Percentiles rank a stretch among this genome's conserved stretches.
phyloP scores from a whole-genome alignment of 106 monocot genomes.

The Dendrobium nobile region DNA sequence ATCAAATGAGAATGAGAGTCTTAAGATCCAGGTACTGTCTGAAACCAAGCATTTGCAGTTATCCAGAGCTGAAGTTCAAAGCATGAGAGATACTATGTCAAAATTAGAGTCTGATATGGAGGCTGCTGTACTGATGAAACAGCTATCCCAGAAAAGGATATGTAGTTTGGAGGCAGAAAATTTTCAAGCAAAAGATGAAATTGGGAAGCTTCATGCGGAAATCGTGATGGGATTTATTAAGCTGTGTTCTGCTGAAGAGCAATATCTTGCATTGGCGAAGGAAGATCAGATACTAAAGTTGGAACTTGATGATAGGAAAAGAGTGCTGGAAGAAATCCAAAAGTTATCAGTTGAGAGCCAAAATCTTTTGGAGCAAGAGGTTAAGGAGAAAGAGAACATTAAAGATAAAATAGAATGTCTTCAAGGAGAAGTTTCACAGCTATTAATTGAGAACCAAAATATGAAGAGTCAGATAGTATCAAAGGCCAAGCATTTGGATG shows the following conservation, averaged over 20 bases:
- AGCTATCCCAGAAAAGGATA: slow-evolving; percentile 23
- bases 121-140: slow-evolving; percentile 23
- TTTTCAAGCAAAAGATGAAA: slow-evolving; percentile 23
- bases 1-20: slow-evolving; percentile 33
- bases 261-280: slow-evolving; percentile 26
- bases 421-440: slow-evolving; percentile 3
- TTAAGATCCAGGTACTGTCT: slow-evolving; percentile 16
- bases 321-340: slow-evolving; percentile 28
- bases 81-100: slow-evolving; percentile 30
- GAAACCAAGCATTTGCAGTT: slow-evolving; percentile 22
- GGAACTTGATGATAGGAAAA: slow-evolving; percentile 25
- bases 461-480: slow-evolving; percentile 32
- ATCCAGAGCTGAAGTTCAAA: slow-evolving; percentile 24
- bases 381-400: background rate
- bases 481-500: slow-evolving; percentile 36
- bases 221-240: slow-evolving; percentile 13
- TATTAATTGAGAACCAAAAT: slow-evolving; percentile 32
- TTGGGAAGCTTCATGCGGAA: slow-evolving; percentile 37
- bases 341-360: slow-evolving; percentile 4
- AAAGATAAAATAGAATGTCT: slow-evolving; percentile 3
- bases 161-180: slow-evolving; percentile 35
- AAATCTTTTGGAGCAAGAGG: slow-evolving; percentile 9
- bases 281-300: slow-evolving; percentile 23
- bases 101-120: slow-evolving; percentile 42
- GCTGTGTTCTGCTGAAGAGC: slow-evolving; percentile 26